Percentiles rank a stretch among this genome's conserved stretches.
Evolutionary conservation across 164 flowering plant species (phyloP).

Genomic region (Chimonanthus praecox): DNA sequence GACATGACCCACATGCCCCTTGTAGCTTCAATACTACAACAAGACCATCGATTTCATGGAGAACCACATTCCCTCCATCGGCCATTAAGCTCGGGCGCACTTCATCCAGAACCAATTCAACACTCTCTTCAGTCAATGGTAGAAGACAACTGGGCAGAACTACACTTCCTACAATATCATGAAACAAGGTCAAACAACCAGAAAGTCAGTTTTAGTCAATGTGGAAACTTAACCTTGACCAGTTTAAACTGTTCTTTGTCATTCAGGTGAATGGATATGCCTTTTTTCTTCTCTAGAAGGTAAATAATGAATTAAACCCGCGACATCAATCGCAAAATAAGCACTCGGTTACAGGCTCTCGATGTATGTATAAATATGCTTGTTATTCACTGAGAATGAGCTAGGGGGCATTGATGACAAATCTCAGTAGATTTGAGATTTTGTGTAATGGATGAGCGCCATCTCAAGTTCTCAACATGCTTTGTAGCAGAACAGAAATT

Average conservation of each 20-base stretch:
- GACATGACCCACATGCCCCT: conserved; percentile 98
- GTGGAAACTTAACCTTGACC: too few species aligned
- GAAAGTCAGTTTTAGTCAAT: not conserved
- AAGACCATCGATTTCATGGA: conserved; percentile 93
- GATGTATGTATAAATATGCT: too few species aligned
- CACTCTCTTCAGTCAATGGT: conserved; percentile 85
- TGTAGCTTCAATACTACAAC: conserved; percentile 82
- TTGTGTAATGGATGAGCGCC: too few species aligned
- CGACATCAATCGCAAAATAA: too few species aligned
- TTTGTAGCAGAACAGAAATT: too few species aligned
- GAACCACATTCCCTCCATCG: conserved; percentile 89
- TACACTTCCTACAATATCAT: conserved; percentile 18
- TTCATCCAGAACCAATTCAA: conserved; percentile 79
- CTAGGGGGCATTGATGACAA: not conserved
- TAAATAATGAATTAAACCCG: too few species aligned
- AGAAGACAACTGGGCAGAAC: conserved; percentile 29
- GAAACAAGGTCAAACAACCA: conserved; percentile 5
- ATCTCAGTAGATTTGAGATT: not conserved
- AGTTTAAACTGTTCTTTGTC: too few species aligned
- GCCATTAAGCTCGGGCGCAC: conserved; percentile 85
- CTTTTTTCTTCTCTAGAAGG: too few species aligned
- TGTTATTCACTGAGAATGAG: not conserved
- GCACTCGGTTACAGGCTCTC: too few species aligned
- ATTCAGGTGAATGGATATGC: not conserved
- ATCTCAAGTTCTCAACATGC: too few species aligned